phyloP scores from a whole-genome alignment of 768 basidiomycete species.

The Leccinellum albellum region DNA sequence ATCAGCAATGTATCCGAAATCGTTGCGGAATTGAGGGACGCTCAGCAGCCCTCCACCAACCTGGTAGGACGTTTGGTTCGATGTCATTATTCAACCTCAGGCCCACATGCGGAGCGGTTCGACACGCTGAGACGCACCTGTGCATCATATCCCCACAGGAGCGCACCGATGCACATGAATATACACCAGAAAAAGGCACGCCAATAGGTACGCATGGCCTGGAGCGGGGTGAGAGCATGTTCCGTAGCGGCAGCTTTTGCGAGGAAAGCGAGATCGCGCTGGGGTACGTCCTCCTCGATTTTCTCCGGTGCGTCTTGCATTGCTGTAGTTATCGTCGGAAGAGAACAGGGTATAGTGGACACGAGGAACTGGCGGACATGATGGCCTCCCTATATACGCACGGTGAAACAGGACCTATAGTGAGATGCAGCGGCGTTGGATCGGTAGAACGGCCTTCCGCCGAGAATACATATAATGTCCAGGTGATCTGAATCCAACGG shows the following conservation, averaged over 20 bases:
- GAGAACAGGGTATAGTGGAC: not conserved
- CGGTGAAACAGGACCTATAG: not conserved
- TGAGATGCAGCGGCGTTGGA: not conserved
- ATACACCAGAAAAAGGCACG: constrained; percentile 24
- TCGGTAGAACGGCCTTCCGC: not conserved
- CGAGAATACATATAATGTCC: not conserved
- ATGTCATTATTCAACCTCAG: not conserved
- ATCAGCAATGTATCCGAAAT: constrained; percentile 19
- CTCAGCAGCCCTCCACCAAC: constrained; percentile 20
- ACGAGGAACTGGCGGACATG: not conserved
- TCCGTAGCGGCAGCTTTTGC: constrained; percentile 21
- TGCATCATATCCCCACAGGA: constrained; percentile 26
- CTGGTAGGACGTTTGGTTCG: not conserved
- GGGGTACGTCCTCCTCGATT: not conserved
- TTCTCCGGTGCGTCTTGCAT: constrained; percentile 6
- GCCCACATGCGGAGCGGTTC: not conserved
- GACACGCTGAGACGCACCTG: constrained; percentile 14
- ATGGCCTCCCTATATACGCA: not conserved
- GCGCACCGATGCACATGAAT: constrained; percentile 22
- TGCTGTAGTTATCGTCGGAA: constrained; percentile 4
- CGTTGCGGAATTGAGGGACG: constrained; percentile 22
- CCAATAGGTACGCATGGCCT: constrained; percentile 24
- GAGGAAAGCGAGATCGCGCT: constrained; percentile 16
- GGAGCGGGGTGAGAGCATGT: constrained; percentile 15
- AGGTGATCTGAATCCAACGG: not conserved